Evolutionary conservation across 2,329 filamentous ascomycete species (phyloP).

Genomic region (Aspergillus transmontanensis): DNA sequence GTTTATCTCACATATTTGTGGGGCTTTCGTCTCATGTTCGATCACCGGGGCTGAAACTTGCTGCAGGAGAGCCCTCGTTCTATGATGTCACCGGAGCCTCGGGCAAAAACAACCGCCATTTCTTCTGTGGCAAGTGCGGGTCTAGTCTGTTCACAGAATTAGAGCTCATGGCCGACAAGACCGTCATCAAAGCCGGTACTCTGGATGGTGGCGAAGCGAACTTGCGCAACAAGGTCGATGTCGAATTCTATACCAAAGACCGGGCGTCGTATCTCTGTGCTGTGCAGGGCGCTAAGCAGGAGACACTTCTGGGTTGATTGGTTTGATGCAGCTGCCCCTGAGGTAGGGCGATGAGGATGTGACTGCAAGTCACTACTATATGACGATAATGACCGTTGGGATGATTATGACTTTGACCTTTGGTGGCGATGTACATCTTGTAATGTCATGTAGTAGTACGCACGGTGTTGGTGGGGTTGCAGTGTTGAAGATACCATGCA

Average conservation of each 20-base stretch:
- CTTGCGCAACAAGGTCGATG: slow-evolving; percentile 46
- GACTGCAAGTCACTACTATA: not conserved
- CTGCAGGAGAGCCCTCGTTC: slow-evolving; percentile 48
- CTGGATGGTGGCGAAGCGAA: slow-evolving; percentile 53
- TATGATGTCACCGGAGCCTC: slow-evolving; percentile 53
- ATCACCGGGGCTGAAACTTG: not conserved
- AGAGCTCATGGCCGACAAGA: slow-evolving; percentile 56
- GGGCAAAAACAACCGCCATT: slow-evolving; percentile 59
- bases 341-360: not conserved
- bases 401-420: not conserved
- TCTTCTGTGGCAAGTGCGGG: slow-evolving; percentile 58
- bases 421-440: not conserved
- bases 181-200: slow-evolving; percentile 55
- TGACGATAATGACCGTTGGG: not conserved
- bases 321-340: not conserved
- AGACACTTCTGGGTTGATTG: slow-evolving; percentile 30
- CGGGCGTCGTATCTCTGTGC: slow-evolving; percentile 48
- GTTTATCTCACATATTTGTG: not conserved
- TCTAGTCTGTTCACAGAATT: slow-evolving; percentile 55
- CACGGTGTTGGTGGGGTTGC: not conserved
- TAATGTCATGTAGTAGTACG: not conserved
- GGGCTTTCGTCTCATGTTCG: not conserved
- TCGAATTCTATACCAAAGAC: slow-evolving; percentile 59
- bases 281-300: slow-evolving; percentile 53
- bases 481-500: not conserved